Evolutionary conservation across 352 stramenopile genomes (phyloP).

Genomic region (Pythium graminicola): DNA sequence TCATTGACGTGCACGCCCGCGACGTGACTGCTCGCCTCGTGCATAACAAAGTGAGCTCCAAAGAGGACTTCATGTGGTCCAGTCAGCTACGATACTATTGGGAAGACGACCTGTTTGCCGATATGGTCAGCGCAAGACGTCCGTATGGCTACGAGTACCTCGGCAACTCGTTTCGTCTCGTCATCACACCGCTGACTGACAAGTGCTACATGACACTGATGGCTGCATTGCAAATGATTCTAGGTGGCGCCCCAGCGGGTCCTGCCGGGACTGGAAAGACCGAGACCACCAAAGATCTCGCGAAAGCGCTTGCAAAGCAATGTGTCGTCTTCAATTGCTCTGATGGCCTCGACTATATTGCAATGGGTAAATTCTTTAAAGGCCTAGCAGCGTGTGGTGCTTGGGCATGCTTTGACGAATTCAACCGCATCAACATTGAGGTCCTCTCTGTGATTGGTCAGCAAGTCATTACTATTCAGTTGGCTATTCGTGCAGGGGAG

Average conservation of each 20-base stretch:
- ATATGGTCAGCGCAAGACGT: conserved; percentile 86
- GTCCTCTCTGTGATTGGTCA: conserved; percentile 84
- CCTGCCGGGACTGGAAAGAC: conserved; percentile 94
- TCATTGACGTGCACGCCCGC: conserved; percentile 95
- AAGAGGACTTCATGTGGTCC: conserved; percentile 85
- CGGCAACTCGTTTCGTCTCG: conserved; percentile 93
- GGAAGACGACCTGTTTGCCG: conserved; percentile 84
- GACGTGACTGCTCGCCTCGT: conserved; percentile 92
- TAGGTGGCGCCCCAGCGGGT: conserved; percentile 89
- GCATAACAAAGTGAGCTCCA: conserved; percentile 82
- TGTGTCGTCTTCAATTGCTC: conserved; percentile 95
- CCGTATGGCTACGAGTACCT: conserved; percentile 96
- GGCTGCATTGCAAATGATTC: conserved; percentile 93
- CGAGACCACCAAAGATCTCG: conserved; percentile 93
- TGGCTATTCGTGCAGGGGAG: conserved; percentile 75
- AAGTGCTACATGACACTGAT: conserved; percentile 96
- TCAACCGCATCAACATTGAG: conserved; percentile 88
- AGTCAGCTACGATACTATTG: conserved; percentile 92
- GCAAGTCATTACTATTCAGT: conserved; percentile 90
- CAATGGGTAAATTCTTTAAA: conserved; percentile 95
- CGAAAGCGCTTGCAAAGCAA: conserved; percentile 93
- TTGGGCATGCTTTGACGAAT: conserved; percentile 90
- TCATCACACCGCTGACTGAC: conserved; percentile 95
- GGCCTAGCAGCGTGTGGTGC: conserved; percentile 90
- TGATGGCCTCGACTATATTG: conserved; percentile 91